phyloP scores from a whole-genome alignment of 306 rosid species.

The Prunus dulcis region DNA sequence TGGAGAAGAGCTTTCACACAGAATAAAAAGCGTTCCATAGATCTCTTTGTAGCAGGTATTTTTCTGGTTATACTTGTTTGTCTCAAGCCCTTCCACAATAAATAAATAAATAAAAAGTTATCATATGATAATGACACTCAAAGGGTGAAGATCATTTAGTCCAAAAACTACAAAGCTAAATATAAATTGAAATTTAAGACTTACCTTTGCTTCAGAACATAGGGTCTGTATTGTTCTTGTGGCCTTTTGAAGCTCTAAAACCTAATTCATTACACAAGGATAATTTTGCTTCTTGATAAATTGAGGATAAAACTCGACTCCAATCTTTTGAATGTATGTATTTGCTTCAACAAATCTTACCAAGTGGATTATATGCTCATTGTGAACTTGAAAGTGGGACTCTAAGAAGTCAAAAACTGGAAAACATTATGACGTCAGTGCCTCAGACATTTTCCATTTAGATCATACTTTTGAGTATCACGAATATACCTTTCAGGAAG shows the following conservation, averaged over 20 bases:
- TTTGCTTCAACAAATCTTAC: slow-evolving; percentile 17
- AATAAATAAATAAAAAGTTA: neutral
- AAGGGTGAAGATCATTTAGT: neutral
- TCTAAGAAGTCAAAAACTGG: slow-evolving; percentile 43
- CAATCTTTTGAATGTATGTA: slow-evolving; percentile 2
- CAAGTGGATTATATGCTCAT: slow-evolving; percentile 31
- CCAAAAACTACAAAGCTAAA: neutral
- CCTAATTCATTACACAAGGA: slow-evolving; percentile 17
- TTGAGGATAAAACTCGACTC: neutral
- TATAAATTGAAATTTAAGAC: neutral
- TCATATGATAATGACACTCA: neutral
- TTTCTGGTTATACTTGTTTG: slow-evolving; percentile 35
- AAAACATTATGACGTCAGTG: neutral
- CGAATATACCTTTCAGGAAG: slow-evolving; percentile 35
- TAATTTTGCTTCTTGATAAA: neutral
- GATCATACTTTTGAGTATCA: neutral
- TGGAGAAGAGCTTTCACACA: slow-evolving; percentile 42
- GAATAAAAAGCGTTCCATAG: slow-evolving; percentile 41
- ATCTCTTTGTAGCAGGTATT: slow-evolving; percentile 43
- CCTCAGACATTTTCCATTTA: neutral
- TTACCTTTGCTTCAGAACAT: slow-evolving; percentile 45
- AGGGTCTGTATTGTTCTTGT: slow-evolving; percentile 43
- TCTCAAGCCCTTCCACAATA: slow-evolving; percentile 33
- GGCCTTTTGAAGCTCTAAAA: slow-evolving; percentile 40
- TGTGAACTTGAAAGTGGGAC: slow-evolving; percentile 30